Evolutionary conservation across 768 basidiomycete genomes (phyloP), one percentile per base, ranked within the genome.

Genomic region (Clavaria fumosa): DNA sequence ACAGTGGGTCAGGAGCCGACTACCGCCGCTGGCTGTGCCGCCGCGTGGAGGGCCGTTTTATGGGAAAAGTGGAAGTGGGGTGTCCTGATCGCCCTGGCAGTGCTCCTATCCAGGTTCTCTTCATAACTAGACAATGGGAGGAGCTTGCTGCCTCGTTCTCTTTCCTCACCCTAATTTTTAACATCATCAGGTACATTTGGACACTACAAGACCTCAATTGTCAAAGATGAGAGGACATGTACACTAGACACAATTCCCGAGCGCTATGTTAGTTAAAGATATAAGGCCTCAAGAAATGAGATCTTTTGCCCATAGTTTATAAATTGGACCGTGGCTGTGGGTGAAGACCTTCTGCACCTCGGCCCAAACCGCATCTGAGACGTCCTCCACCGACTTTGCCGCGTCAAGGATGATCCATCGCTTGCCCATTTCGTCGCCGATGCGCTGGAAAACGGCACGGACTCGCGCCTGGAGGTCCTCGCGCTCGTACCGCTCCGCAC

Each of bases 401-500:
- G 78, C 81, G 53, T 83, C 72, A 20, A 81, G 49, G 3, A 55
- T 55, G 2, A 69, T 59, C 79, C 79, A 81, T 46, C 45, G 6
- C 39, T 37, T 15, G 20, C 9, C 22, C 27, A 74, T 64, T 49
- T 80, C 77, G 22, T 53, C 52, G 1, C 66, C 70, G 37, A 85
- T 70, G 37, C 58, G 56, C 43, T 58, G 52, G 49, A 88, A 88
- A 1, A 72, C 55, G 18, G 60, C 55, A 22, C 77, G 56, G 19
- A 88, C 86, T 28, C 64, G 60, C 30, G 51, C 55, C 53, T 90
- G 86, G 59, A 86, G 63, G 40, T 79, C 79, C 43, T 71, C 69
- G 47, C 69, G 77, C 61, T 95, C 89, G 45, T 91, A 93, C 27
- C 88, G 66, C 57, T 93, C 90, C 37, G 71, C 69, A 3, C 90